A percentile compares a stretch with the other conserved stretches of the same genome.
phyloP scores from a whole-genome alignment of 805 yeast species.

The Candida verbasci region DNA sequence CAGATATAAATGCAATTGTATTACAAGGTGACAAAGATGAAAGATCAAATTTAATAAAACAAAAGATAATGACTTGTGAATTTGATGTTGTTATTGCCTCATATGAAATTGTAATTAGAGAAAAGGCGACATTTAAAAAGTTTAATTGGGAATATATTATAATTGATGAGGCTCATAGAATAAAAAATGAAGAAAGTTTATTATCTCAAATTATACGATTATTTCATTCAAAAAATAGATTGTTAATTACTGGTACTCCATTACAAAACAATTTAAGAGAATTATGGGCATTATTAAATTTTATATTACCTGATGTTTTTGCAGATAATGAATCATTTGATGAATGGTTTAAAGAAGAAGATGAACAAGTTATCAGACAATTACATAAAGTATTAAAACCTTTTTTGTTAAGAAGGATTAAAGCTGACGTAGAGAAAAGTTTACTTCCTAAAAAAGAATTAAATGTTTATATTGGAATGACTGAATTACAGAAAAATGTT shows the following conservation, averaged over 20 bases:
- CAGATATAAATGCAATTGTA: slow-evolving; percentile 67
- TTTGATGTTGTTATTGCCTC: slow-evolving; percentile 72
- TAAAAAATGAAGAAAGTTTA: slow-evolving; percentile 71
- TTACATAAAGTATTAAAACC: slow-evolving; percentile 75
- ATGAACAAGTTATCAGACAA: slow-evolving; percentile 56
- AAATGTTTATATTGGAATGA: slow-evolving; percentile 70
- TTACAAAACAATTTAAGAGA: slow-evolving; percentile 76
- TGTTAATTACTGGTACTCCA: slow-evolving; percentile 79
- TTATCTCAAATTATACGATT: slow-evolving; percentile 70
- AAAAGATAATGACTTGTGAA: slow-evolving; percentile 50
- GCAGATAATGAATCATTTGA: slow-evolving; percentile 71
- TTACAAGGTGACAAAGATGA: slow-evolving; percentile 73
- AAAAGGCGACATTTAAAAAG: slow-evolving; percentile 61
- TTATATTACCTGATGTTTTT: slow-evolving; percentile 74
- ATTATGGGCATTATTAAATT: slow-evolving; percentile 75
- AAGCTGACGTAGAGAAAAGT: slow-evolving; percentile 77
- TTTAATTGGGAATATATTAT: slow-evolving; percentile 73
- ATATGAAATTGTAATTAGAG: slow-evolving; percentile 73
- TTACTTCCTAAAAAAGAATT: slow-evolving; percentile 71
- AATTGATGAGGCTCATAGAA: slow-evolving; percentile 81
- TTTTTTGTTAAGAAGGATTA: slow-evolving; percentile 69
- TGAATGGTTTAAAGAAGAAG: slow-evolving; percentile 54
- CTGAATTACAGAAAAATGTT: slow-evolving; percentile 77
- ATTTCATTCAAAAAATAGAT: slow-evolving; percentile 65
- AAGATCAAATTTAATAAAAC: slow-evolving; percentile 50